Conservation (phyloP, 2,329 filamentous ascomycete genomes). For the Aspergillus sp. region DNA sequence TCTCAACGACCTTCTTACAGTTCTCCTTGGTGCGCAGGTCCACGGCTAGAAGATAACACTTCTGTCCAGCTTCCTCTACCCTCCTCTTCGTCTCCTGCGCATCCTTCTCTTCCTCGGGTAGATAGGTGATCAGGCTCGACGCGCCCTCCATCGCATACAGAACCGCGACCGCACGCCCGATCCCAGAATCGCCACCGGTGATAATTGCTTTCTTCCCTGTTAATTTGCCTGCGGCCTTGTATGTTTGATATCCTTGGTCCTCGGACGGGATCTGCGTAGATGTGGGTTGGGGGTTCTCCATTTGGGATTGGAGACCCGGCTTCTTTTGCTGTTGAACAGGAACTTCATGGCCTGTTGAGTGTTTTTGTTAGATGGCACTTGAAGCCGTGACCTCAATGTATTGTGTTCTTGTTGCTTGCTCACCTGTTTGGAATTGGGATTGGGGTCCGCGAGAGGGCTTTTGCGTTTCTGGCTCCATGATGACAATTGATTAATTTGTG, state of each 20-base stretch:
- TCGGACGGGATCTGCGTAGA: constrained; percentile 67
- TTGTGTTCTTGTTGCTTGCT: neutral
- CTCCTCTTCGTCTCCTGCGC: constrained; percentile 71
- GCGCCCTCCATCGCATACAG: constrained; percentile 81
- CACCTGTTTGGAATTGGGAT: constrained; percentile 37
- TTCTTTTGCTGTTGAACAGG: constrained; percentile 54
- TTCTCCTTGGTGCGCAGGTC: constrained; percentile 67
- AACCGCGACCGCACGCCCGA: constrained; percentile 72
- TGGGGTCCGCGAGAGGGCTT: constrained; percentile 16
- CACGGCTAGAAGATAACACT: constrained; percentile 63
- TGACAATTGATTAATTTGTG: neutral
- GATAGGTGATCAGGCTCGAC: constrained; percentile 69
- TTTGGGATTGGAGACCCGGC: constrained; percentile 55
- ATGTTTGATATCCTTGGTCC: constrained; percentile 67
- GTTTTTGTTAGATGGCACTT: neutral
- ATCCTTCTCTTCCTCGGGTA: constrained; percentile 73
- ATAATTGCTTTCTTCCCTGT: constrained; percentile 74
- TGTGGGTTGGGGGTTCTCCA: constrained; percentile 59
- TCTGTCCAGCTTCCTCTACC: constrained; percentile 66
- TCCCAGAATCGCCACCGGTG: constrained; percentile 77
- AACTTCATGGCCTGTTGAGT: constrained; percentile 47
- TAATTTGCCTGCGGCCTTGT: constrained; percentile 75
- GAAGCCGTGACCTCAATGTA: neutral
- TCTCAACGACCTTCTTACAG: constrained; percentile 68
- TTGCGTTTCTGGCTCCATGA: constrained; percentile 20